Evolutionary conservation across 2,329 filamentous ascomycete species (phyloP).

Genomic region (Sarocladium brachiariae): DNA sequence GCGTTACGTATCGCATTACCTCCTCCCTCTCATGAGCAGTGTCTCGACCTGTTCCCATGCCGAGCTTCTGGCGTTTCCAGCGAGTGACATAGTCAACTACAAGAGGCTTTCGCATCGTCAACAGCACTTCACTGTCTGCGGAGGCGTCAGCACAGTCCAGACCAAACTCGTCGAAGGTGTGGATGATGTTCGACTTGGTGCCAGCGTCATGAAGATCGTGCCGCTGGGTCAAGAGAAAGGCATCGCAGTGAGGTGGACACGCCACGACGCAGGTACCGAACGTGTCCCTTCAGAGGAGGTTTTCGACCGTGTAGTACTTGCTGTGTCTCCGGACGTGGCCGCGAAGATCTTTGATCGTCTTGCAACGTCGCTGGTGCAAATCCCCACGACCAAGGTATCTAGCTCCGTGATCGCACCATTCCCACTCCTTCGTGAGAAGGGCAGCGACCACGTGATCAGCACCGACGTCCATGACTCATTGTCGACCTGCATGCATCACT

Average conservation of each 20-base stretch:
- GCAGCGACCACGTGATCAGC: constrained; percentile 11
- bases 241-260: constrained; percentile 29
- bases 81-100: constrained; percentile 44
- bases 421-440: constrained; percentile 2
- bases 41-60: constrained; percentile 49
- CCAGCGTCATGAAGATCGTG: constrained; percentile 29
- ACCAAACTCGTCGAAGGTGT: constrained; percentile 34
- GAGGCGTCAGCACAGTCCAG: constrained; percentile 44
- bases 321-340: constrained; percentile 47
- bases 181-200: constrained; percentile 30
- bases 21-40: constrained; percentile 47
- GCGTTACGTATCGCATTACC: constrained; percentile 40
- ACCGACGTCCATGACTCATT: constrained; percentile 6
- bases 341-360: constrained; percentile 40
- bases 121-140: constrained; percentile 44
- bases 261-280: constrained; percentile 11
- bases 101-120: constrained; percentile 37
- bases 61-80: constrained; percentile 43
- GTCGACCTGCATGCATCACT: constrained; percentile 21
- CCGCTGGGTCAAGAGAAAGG: constrained; percentile 12
- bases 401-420: constrained; percentile 33
- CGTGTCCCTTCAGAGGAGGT: constrained; percentile 20
- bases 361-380: constrained; percentile 26
- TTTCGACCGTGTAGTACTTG: constrained; percentile 47
- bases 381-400: constrained; percentile 42